These are phyloP conservation scores for Apium graveolens DNA, from an alignment of 129 eudicot species.

Conservation along the genomic window DNA sequence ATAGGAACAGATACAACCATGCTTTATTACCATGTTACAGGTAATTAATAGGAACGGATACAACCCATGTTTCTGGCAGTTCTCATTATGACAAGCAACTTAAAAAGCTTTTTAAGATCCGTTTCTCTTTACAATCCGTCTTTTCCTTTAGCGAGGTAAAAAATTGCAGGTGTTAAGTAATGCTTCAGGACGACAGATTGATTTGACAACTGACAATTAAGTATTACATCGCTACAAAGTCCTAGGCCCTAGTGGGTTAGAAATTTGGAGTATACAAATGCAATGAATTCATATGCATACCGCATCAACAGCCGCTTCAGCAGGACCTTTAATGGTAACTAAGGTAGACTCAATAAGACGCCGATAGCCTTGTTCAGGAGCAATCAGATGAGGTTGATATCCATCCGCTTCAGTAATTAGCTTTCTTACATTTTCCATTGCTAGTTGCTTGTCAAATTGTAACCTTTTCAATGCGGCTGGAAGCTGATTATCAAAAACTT, in stretches of 20 bases:
- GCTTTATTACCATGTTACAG: background rate
- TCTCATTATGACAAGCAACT: background rate
- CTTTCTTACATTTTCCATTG: constrained; percentile 87
- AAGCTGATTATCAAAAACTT: constrained; percentile 80
- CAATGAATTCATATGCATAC: constrained; percentile 32
- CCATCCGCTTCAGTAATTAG: constrained; percentile 97
- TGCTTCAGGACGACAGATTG: background rate
- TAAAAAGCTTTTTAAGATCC: background rate
- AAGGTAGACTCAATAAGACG: constrained; percentile 89
- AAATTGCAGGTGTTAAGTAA: background rate
- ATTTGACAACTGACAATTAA: background rate
- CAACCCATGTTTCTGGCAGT: background rate
- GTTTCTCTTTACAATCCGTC: background rate
- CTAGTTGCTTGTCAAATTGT: constrained; percentile 87
- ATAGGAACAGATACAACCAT: background rate
- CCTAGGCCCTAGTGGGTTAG: background rate
- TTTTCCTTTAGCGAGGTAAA: background rate
- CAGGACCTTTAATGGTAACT: constrained; percentile 69
- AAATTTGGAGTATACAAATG: background rate
- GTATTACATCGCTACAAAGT: background rate
- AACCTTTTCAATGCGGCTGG: constrained; percentile 89
- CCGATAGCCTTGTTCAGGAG: constrained; percentile 95
- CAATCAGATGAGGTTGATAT: constrained; percentile 92
- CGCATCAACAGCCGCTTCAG: constrained; percentile 92
- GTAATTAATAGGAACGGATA: background rate